Evolutionary conservation across 1,139 yeast species (phyloP), one percentile per base, ranked within the genome.

Genomic region (Blastobotrys buckinghamii): DNA sequence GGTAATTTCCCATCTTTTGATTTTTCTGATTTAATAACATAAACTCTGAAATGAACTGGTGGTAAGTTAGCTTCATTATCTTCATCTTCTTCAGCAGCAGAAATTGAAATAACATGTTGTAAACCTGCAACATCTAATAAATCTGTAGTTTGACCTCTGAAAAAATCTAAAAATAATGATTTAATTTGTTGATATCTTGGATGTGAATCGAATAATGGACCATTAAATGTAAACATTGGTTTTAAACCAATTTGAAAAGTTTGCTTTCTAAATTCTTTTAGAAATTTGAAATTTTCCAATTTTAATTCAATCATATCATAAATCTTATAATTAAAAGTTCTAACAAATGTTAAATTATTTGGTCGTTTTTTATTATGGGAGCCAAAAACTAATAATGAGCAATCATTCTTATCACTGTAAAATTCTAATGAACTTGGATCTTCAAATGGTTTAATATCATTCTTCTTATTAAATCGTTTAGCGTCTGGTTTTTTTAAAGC

Each of bases 301-400:
- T 85, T 78, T 53, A 92, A 74, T 71, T 94, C 99, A 61, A 92
- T 75, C 97, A 92, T 92, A 65, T 92, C 99, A 64, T 84, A 90
- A 20, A 92, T 72, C 66, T 88, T 86, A 69, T 81, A 85, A 66
- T 88, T 89, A 73, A 92, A 92, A 42, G 95, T 88, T 65, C 99
- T 78, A 34, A 83, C 75, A 67, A 89, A 92, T 1, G 94, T 87
- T 61, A 92, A 73, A 53, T 89, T 88, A 68, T 90, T 88, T 55
- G 95, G 96, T 67, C 98, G 80, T 73, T 94, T 92, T 69, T 92
- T 94, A 65, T 87, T 88, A 68, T 80, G 80, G 17, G 88, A 75
- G 7, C 90, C 78, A 50, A 90, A 75, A n/a, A 92, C 95, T 63
- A 92, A 67, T 55, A 92, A 71, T 2, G 97, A 88, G 42, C 85